Evolutionary conservation across 208 protist species (phyloP).

Genomic region (Herpetomonas samuelpessoai): DNA sequence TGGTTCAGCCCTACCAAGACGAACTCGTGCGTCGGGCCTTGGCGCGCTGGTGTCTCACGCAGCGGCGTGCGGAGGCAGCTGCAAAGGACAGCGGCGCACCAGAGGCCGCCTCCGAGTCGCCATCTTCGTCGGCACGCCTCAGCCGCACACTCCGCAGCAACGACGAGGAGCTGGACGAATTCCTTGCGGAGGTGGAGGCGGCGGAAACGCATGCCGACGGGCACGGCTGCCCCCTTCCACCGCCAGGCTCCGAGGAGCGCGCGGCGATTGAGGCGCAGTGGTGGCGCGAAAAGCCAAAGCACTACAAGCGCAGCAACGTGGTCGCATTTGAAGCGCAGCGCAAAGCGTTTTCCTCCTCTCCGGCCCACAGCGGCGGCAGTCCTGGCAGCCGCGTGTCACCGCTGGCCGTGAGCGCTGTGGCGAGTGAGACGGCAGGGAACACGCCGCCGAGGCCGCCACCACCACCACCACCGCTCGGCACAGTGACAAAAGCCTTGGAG

Average conservation of each 20-base stretch:
- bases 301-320: slow-evolving; percentile 19
- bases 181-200: neutral
- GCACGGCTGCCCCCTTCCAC: neutral
- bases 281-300: slow-evolving; percentile 2
- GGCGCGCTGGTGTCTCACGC: slow-evolving; percentile 2
- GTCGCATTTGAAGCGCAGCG: slow-evolving; percentile 28
- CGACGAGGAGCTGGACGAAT: neutral
- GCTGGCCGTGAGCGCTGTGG: neutral
- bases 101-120: too few species aligned
- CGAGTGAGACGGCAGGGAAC: too few species aligned
- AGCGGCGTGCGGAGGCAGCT: neutral
- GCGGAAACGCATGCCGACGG: neutral
- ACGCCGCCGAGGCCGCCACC: neutral
- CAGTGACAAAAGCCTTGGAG: neutral
- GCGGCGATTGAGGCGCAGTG: slow-evolving; percentile 8
- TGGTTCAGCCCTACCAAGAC: slow-evolving; percentile 56
- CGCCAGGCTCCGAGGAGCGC: neutral
- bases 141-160: neutral
- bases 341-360: neutral
- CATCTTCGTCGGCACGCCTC: too few species aligned
- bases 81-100: neutral
- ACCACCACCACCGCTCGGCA: neutral
- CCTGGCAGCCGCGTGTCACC: neutral
- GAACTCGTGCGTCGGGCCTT: slow-evolving; percentile 35
- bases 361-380: slow-evolving; percentile 16